These are phyloP conservation scores for Suillus occidentalis DNA, from an alignment of 768 basidiomycete genomes.

Conservation along the genomic window DNA sequence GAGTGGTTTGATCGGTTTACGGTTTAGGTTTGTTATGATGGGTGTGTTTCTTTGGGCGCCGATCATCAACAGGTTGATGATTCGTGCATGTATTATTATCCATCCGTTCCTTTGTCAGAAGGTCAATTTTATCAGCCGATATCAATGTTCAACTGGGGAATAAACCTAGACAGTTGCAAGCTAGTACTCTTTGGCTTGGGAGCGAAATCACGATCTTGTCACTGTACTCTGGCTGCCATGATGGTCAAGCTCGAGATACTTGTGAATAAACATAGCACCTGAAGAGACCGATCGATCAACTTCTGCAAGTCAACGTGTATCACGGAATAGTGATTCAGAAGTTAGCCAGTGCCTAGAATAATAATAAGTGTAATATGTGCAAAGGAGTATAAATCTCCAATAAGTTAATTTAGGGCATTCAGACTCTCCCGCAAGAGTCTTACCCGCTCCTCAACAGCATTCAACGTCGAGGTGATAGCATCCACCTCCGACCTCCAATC, in stretches of 20 bases:
- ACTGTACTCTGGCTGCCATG: no score
- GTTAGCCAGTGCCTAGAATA: not conserved
- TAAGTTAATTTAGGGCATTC: constrained; percentile 29
- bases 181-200: no score
- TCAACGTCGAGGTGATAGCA: constrained; percentile 50
- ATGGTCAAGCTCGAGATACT: no score
- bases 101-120: not conserved
- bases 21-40: not conserved
- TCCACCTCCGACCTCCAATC: constrained; percentile 49
- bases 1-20: constrained; percentile 49
- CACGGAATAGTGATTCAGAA: not conserved
- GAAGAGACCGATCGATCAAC: no score
- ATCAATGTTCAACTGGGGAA: no score
- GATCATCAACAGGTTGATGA: not conserved
- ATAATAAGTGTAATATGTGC: not conserved
- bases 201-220: no score
- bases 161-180: no score
- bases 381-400: not conserved
- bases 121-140: no score
- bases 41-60: not conserved
- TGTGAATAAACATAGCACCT: no score
- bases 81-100: not conserved
- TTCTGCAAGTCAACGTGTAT: not conserved
- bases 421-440: constrained; percentile 46
- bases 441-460: constrained; percentile 58